phyloP scores from a whole-genome alignment of 2,329 filamentous ascomycete genomes.

The Conoideocrella luteorostrata region DNA sequence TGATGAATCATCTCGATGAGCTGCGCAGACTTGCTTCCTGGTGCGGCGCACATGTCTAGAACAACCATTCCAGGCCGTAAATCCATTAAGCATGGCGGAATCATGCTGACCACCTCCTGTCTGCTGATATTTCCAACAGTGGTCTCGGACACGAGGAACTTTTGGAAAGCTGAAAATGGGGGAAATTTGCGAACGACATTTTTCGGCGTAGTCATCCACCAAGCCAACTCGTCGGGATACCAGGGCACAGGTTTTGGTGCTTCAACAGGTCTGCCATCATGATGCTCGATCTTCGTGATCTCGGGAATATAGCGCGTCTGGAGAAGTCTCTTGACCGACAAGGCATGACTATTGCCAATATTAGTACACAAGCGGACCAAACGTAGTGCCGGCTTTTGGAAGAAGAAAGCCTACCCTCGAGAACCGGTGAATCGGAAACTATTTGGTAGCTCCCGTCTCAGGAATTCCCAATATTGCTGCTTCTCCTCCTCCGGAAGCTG shows the following conservation, averaged over 20 bases:
- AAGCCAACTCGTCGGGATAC: conserved; percentile 93
- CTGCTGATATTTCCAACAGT: conserved; percentile 95
- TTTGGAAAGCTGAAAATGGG: conserved; percentile 92
- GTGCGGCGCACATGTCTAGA: conserved; percentile 91
- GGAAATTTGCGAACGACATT: conserved; percentile 89
- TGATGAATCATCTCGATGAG: conserved; percentile 89
- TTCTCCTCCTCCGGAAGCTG: conserved; percentile 73
- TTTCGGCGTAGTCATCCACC: conserved; percentile 98
- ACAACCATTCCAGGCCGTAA: conserved; percentile 87
- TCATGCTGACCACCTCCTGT: conserved; percentile 98
- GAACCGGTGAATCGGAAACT: conserved; percentile 97
- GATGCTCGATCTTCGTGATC: conserved; percentile 75
- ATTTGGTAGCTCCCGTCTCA: conserved; percentile 84
- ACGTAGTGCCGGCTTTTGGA: not conserved
- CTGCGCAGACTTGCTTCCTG: conserved; percentile 94
- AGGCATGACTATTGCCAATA: conserved; percentile 61
- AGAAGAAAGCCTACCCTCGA: conserved; percentile 57
- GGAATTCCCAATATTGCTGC: conserved; percentile 73
- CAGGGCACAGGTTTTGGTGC: conserved; percentile 77
- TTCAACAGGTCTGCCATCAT: conserved; percentile 75
- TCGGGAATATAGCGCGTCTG: conserved; percentile 85
- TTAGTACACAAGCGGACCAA: conserved; percentile 10
- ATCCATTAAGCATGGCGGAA: conserved; percentile 89
- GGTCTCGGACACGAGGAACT: conserved; percentile 95
- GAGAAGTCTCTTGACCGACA: conserved; percentile 82